These are phyloP conservation scores for Alternaria alternata DNA, from an alignment of 2,329 filamentous ascomycete genomes.

Conservation along the genomic window DNA sequence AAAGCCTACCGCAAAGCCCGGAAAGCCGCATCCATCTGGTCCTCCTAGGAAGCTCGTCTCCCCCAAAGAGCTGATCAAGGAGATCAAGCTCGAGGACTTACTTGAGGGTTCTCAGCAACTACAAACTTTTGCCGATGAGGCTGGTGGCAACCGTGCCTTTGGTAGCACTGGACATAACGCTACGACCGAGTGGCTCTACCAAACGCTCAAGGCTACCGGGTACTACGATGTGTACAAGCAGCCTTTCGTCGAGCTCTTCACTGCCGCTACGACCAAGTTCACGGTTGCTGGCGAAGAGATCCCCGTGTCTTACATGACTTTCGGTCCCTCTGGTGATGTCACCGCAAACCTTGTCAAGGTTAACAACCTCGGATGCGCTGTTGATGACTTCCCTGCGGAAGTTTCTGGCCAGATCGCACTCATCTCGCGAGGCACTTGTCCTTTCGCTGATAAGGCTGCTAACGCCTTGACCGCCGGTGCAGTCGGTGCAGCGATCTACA, in stretches of 20 bases:
- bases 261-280: slow-evolving; percentile 39
- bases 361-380: slow-evolving; percentile 68
- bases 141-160: slow-evolving; percentile 48
- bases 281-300: slow-evolving; percentile 35
- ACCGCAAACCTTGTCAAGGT: slow-evolving; percentile 68
- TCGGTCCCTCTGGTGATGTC: slow-evolving; percentile 71
- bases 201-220: slow-evolving; percentile 38
- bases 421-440: slow-evolving; percentile 71
- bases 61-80: slow-evolving; percentile 34
- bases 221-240: slow-evolving; percentile 49
- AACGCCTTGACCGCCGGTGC: slow-evolving; percentile 73
- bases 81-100: slow-evolving; percentile 42
- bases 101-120: slow-evolving; percentile 45
- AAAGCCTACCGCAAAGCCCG: slow-evolving; percentile 9
- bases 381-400: slow-evolving; percentile 65
- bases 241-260: slow-evolving; percentile 47
- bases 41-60: slow-evolving; percentile 25
- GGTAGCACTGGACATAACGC: slow-evolving; percentile 47
- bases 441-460: slow-evolving; percentile 73
- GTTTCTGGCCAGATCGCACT: slow-evolving; percentile 71
- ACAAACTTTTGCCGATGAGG: slow-evolving; percentile 43
- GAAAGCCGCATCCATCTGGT: neutral
- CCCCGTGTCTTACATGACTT: slow-evolving; percentile 45
- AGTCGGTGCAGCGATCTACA: slow-evolving; percentile 74
- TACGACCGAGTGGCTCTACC: slow-evolving; percentile 44